Conservation (phyloP, 2,329 filamentous ascomycete genomes). For the Ascochyta rabiei region DNA sequence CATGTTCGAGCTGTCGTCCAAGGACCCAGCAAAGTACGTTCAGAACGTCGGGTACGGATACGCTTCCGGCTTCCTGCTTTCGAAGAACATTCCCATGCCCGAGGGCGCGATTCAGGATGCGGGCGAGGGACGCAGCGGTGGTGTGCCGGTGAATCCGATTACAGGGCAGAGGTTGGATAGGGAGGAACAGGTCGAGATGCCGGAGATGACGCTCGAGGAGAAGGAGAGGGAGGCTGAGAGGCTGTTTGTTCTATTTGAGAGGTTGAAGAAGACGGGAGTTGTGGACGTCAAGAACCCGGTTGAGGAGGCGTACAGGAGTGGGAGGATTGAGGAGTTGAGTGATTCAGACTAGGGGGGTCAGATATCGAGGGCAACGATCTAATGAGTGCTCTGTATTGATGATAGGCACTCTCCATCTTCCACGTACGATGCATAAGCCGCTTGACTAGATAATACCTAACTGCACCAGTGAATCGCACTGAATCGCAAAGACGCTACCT, state of each 20-base stretch:
- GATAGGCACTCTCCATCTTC: background rate
- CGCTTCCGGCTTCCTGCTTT: conserved; percentile 86
- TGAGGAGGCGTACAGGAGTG: conserved; percentile 69
- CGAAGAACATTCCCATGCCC: conserved; percentile 80
- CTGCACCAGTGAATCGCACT: too few species aligned
- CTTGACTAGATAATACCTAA: too few species aligned
- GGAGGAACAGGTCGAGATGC: conserved; percentile 64
- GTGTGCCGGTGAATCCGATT: conserved; percentile 72
- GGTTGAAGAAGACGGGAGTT: conserved; percentile 75
- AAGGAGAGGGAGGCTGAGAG: conserved; percentile 90
- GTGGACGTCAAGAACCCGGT: conserved; percentile 82
- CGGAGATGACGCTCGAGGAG: conserved; percentile 87
- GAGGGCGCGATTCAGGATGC: conserved; percentile 63
- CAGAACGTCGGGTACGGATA: conserved; percentile 94
- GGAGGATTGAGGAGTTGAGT: conserved; percentile 72
- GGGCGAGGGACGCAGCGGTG: conserved; percentile 34
- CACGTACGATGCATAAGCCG: background rate
- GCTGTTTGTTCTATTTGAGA: conserved; percentile 88
- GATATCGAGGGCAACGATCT: background rate
- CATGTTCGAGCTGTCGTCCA: conserved; percentile 85
- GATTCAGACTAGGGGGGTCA: conserved; percentile 47
- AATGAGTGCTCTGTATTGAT: background rate
- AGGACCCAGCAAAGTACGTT: conserved; percentile 79
- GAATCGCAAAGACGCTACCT: too few species aligned
- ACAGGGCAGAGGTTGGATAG: conserved; percentile 81